Evolutionary conservation across 371 early-diverging fungal genomes (phyloP).

Genomic region (Lichtheimia ramosa): DNA sequence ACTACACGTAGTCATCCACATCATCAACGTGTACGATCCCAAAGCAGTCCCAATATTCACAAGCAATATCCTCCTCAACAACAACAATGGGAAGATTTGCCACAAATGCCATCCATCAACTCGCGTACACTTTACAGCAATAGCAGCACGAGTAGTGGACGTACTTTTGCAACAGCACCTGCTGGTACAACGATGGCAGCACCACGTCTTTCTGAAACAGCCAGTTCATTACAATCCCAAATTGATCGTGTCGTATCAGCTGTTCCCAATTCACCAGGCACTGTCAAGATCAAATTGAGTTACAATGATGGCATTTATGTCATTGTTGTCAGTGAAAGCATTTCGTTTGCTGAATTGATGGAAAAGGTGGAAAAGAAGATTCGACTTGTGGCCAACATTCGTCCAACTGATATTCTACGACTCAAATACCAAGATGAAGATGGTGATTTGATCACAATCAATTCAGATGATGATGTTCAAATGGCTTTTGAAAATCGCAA

Average conservation of each 20-base stretch:
- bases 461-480: constrained; percentile 90
- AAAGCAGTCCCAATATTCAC: constrained; percentile 68
- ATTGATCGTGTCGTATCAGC: constrained; percentile 18
- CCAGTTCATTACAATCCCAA: constrained; percentile 17
- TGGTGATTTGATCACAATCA: constrained; percentile 83
- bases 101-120: constrained; percentile 21
- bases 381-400: constrained; percentile 67
- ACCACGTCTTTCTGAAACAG: constrained; percentile 18
- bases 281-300: constrained; percentile 82
- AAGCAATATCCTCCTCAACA: constrained; percentile 13
- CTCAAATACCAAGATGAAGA: constrained; percentile 93
- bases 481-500: constrained; percentile 84
- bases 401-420: constrained; percentile 52
- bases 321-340: constrained; percentile 74
- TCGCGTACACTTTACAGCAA: constrained; percentile 46
- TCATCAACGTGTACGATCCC: constrained; percentile 53
- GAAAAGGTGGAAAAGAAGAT: constrained; percentile 88
- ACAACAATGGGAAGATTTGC: constrained; percentile 23
- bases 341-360: constrained; percentile 73
- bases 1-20: constrained; percentile 1
- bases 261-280: constrained; percentile 15
- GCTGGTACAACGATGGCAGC: constrained; percentile 22
- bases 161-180: background rate
- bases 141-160: constrained; percentile 65
- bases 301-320: constrained; percentile 85